Base-by-base conservation (phyloP, 2,329 filamentous ascomycete species). In the Paraconiothyrium brasiliense region DNA sequence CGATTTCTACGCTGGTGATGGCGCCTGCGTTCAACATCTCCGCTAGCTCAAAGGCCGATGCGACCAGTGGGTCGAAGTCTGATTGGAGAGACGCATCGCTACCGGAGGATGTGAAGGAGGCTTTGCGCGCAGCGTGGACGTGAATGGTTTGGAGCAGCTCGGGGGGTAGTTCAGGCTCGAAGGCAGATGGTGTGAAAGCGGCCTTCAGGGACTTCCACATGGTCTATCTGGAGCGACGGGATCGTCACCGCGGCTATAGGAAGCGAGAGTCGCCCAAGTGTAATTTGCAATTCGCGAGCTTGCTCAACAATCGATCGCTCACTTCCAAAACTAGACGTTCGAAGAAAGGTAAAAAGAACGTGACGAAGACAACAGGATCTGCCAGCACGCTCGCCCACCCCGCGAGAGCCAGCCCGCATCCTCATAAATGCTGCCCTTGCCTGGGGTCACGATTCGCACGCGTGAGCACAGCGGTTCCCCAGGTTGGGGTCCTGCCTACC, bases 1-100 rank as follows among this genome's bases (percentile, higher is more conserved):
- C 73, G 56, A 78, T 76, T 57, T 77, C 75, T 6, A 78, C 76
- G 32, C 74, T 76, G 5, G 72, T 71, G 11, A 78, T 67, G 5
- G 65, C 69, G 11, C 69, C 64, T 10, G 72, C 67, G 54, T 72
- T 71, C 41, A 78, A 56, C 57, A 78, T 66, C 54, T 75, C 69
- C 4, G 74, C 72, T 1, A 77, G 65, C 59, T 75, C 71, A 34
- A 68, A 76, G 3, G 75, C 76, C 4, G 74, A 73, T 1, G 68
- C 62, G 1, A 69, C 66, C 32, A 78, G 72, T 4, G 73, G 75
- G 58, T 78, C 73, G 62, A 77, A 76, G 11, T 75, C 72, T 30
- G 72, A 4, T 9, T 41, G 67, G 10, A 71, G 57, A 48, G 68
- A 72, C 44, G 58, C 63, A 37, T 68, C 67, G 41, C 67, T 66